Conservation (phyloP, 176 grass and related monocot genomes). For the Musa troglodytarum region DNA sequence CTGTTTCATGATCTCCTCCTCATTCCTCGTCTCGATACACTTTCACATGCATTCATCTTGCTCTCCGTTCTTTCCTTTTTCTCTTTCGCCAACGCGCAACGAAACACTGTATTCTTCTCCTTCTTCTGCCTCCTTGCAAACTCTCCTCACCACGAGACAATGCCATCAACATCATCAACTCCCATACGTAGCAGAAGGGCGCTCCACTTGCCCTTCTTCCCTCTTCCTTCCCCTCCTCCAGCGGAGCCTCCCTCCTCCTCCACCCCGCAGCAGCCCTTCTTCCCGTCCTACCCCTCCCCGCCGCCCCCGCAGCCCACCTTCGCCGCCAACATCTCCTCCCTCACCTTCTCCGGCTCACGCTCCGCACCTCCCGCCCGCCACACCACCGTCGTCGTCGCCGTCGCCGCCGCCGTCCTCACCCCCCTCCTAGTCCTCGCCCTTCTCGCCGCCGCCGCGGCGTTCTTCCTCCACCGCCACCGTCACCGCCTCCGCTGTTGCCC, state of each 20-base stretch:
- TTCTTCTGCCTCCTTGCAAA: too few relatives aligned
- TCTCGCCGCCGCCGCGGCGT: not conserved
- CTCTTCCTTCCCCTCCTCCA: constrained; percentile 30
- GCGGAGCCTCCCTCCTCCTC: constrained; percentile 34
- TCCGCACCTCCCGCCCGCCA: not conserved
- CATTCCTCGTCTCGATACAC: too few relatives aligned
- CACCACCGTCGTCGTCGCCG: not conserved
- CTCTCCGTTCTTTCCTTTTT: too few relatives aligned
- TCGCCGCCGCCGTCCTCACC: not conserved
- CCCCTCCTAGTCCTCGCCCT: not conserved
- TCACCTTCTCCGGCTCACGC: not conserved
- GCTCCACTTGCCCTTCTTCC: constrained; percentile 19
- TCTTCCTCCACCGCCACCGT: not conserved
- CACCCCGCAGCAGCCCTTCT: not conserved
- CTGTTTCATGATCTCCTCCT: too few relatives aligned
- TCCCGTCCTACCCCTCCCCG: not conserved
- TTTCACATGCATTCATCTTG: too few relatives aligned
- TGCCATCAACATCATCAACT: not conserved
- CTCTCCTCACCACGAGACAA: not conserved
- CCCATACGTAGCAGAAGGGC: not conserved
- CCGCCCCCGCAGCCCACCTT: not conserved
- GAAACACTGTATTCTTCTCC: too few relatives aligned
- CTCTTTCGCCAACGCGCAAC: too few relatives aligned
- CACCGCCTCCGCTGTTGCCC: not conserved
- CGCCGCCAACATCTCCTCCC: not conserved